Evolutionary conservation across 768 basidiomycete genomes (phyloP), one percentile per base, ranked within the genome.

Genomic region (Tubosaeta sp.): DNA sequence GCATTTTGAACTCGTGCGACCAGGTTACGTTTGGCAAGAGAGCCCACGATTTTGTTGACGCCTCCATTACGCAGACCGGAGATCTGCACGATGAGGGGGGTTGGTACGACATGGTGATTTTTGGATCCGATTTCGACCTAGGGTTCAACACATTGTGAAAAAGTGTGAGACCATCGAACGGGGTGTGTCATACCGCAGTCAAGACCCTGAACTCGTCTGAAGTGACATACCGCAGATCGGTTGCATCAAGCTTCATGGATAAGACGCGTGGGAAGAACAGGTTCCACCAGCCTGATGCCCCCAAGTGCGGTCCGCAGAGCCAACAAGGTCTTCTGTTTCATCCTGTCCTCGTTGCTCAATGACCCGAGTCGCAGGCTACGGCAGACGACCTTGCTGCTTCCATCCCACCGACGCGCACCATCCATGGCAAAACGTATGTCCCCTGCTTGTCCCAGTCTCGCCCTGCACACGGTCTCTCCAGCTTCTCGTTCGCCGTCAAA

Each of bases 121-220:
- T 96, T 96, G 4, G 90, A 94, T 18, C 95, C 96, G 79, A 95
- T 92, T 73, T 99, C 96, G 31, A 90, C 90, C 94, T 97, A 40
- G 8, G 21, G 16, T 21, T 27, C 6, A 27, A 10, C 34, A 35
- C 34, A 9, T 18, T 21, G 9, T 14, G 14, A 14, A 22, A 48
- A 14, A n/a, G 30, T 24, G 42, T 36, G 38, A 43, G 46, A 55
- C 41, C 32, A 44, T 46, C 21, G 13, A 45, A 25, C 7, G 10
- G 38, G 24, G 46, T 18, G 44, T 25, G 29, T 44, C 62, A 46
- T 62, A 95, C 94, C 44, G 95, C 91, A n/a, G 90, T 90, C 22
- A 99, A 75, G n/a, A 96, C 93, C 48, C 94, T 74, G 70, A 97
- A 99, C 63, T 97, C 94, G 46, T 98, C 94, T 9, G 86, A 75